Evolutionary conservation across 371 early-diverging fungal species (phyloP).

Genomic region (Lichtheimia hyalospora): DNA sequence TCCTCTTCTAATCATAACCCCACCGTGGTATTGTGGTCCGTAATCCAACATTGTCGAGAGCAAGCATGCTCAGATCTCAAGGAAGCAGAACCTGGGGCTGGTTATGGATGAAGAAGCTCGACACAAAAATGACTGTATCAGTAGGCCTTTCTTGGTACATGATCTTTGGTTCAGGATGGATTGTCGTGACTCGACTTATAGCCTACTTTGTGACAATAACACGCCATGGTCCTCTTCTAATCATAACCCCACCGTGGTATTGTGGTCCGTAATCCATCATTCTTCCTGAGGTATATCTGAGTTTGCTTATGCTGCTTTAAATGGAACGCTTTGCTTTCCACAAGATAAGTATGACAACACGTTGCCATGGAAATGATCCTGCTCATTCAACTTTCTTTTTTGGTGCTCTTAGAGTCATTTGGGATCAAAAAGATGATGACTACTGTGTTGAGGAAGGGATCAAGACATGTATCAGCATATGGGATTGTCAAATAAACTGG

Average conservation of each 20-base stretch:
- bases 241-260: neutral
- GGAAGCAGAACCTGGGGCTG: neutral
- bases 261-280: slow-evolving; percentile 1
- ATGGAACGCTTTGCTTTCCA: neutral
- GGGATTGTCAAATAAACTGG: no score
- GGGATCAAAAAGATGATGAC: no score
- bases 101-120: neutral
- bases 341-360: neutral
- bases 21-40: neutral
- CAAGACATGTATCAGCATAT: no score
- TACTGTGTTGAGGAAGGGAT: no score
- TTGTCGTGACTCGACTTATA: neutral
- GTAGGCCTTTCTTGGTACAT: neutral
- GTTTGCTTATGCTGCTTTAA: neutral
- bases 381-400: no score
- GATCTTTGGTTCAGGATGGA: neutral
- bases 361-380: no score
- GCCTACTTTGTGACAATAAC: neutral
- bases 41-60: neutral
- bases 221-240: neutral
- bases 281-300: neutral
- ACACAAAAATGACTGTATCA: neutral
- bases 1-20: neutral
- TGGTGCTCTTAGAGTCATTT: no score
- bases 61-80: no score